Evolutionary conservation across 768 basidiomycete species (phyloP).

Genomic region (Rhodocollybia butyracea): DNA sequence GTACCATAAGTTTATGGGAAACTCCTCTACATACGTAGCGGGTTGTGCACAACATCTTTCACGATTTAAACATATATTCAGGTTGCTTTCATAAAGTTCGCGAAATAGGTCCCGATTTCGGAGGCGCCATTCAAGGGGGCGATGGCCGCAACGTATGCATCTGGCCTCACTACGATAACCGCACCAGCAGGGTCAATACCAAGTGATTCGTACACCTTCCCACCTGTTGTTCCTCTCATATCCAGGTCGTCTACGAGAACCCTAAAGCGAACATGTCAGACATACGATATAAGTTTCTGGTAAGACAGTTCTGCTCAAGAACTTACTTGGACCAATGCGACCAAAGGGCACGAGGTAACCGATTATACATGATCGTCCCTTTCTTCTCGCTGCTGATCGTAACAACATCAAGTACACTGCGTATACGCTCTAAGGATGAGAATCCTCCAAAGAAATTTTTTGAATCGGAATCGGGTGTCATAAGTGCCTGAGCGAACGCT

Average conservation of each 20-base stretch:
- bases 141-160: conserved; percentile 63
- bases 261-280: conserved; percentile 28
- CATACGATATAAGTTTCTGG: neutral
- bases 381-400: conserved; percentile 36
- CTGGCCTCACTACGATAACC: conserved; percentile 56
- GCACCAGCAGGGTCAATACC: conserved; percentile 48
- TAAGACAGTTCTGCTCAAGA: neutral
- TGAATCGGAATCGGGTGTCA: conserved; percentile 7
- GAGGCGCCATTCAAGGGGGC: conserved; percentile 42
- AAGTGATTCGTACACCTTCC: conserved; percentile 53
- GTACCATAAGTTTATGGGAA: neutral
- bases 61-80: too few species aligned
- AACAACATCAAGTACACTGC: conserved; percentile 40
- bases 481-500: conserved; percentile 30
- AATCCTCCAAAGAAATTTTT: conserved; percentile 24
- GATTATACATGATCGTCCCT: conserved; percentile 37
- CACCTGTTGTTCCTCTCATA: conserved; percentile 40
- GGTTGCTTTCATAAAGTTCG: conserved; percentile 33
- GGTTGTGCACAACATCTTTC: too few species aligned
- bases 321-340: conserved; percentile 61
- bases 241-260: conserved; percentile 58
- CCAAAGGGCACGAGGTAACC: conserved; percentile 43
- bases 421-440: conserved; percentile 25
- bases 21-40: too few species aligned
- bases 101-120: conserved; percentile 46